A percentile compares a stretch with the other conserved stretches of the same genome.
Conservation (phyloP, 2,329 filamentous ascomycete species). For the Ophiostoma sp. region DNA sequence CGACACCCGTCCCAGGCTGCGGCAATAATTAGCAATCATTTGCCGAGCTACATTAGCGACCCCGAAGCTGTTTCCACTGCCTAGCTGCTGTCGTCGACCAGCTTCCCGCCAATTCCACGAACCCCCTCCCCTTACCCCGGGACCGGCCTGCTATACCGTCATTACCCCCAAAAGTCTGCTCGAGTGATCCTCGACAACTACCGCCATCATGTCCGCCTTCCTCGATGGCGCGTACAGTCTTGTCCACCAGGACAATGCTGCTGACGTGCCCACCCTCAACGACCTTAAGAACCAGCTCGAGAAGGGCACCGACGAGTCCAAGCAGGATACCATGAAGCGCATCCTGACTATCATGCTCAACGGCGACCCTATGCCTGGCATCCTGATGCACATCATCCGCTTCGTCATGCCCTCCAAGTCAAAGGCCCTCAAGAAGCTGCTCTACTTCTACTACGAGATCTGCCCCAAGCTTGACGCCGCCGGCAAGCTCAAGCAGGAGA, state of each 20-base stretch:
- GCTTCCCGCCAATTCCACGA: conserved; percentile 4
- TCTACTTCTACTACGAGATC: conserved; percentile 99
- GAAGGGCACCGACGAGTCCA: conserved; percentile 87
- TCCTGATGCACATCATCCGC: conserved; percentile 99
- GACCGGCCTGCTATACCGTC: no score
- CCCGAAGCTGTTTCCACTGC: conserved; percentile 3
- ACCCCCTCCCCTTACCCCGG: conserved; percentile 8
- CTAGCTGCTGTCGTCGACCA: conserved; percentile 1
- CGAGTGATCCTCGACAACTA: conserved; percentile 12
- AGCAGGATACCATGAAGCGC: conserved; percentile 93
- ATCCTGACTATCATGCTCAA: conserved; percentile 97
- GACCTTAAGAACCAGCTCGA: conserved; percentile 91
- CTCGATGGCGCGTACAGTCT: conserved; percentile 93
- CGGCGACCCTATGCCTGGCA: conserved; percentile 86
- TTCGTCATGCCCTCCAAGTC: conserved; percentile 99
- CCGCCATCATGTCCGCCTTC: conserved; percentile 78
- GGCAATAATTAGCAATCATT: conserved; percentile 9
- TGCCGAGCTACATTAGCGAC: background rate
- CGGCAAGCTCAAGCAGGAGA: conserved; percentile 98
- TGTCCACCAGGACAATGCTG: conserved; percentile 95
- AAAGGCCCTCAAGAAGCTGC: conserved; percentile 92
- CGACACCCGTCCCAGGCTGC: conserved; percentile 20
- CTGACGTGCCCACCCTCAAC: conserved; percentile 82
- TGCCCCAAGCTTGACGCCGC: conserved; percentile 89
- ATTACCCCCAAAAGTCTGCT: background rate